Evolutionary conservation across 73 alveolate species (phyloP).

Genomic region (Stentor roeselii): DNA sequence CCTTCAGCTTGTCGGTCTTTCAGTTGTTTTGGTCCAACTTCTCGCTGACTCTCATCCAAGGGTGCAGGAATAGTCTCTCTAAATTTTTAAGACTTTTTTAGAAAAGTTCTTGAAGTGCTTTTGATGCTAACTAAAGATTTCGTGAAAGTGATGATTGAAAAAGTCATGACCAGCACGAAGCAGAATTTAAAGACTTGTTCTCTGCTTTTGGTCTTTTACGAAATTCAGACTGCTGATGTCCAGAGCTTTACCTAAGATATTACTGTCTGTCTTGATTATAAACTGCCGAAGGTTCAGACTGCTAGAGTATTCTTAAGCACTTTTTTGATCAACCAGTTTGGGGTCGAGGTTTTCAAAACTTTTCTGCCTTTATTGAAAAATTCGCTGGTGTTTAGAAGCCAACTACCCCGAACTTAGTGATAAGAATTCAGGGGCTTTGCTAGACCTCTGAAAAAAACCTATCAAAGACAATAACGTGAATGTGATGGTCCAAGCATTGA

Average conservation of each 20-base stretch:
- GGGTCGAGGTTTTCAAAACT: neutral
- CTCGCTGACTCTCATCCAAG: neutral
- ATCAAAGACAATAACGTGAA: slow-evolving; percentile 10
- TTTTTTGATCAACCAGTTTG: neutral
- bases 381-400: neutral
- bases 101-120: neutral
- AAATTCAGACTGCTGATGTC: neutral
- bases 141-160: neutral
- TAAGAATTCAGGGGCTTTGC: neutral
- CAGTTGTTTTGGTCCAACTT: neutral
- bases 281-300: neutral
- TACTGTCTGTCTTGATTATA: neutral
- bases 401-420: neutral
- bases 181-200: neutral
- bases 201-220: neutral
- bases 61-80: neutral
- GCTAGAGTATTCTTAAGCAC: neutral
- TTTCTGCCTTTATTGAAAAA: neutral
- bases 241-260: neutral
- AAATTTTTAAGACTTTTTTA: no score
- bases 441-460: neutral
- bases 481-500: slow-evolving; percentile 1
- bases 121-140: neutral
- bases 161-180: neutral
- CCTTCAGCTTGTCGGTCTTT: no score